phyloP scores from a whole-genome alignment of 371 early-diverging fungal genomes.

The Zychaea mexicana region DNA sequence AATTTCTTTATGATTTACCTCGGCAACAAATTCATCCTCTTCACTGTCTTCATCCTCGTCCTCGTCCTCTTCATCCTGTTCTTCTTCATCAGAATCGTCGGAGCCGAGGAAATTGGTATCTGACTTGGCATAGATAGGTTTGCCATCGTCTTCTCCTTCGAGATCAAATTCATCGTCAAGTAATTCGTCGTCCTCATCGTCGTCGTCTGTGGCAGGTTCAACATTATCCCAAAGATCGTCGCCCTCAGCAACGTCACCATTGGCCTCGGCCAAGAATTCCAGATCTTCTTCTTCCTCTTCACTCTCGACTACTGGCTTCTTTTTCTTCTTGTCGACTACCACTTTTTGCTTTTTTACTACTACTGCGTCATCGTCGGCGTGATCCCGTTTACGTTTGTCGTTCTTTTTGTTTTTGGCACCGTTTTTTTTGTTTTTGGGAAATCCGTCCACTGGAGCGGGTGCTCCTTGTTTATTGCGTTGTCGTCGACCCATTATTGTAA shows the following conservation, averaged over 20 bases:
- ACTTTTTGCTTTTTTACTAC: slow-evolving; percentile 40
- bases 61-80: slow-evolving; percentile 32
- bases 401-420: slow-evolving; percentile 11
- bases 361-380: slow-evolving; percentile 39
- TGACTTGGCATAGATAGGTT: slow-evolving; percentile 52
- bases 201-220: slow-evolving; percentile 54
- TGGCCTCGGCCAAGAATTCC: slow-evolving; percentile 8
- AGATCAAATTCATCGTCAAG: slow-evolving; percentile 35
- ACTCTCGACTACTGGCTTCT: slow-evolving; percentile 24
- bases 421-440: slow-evolving; percentile 8
- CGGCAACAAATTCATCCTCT: slow-evolving; percentile 37
- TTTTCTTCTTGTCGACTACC: slow-evolving; percentile 34
- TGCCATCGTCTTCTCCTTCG: slow-evolving; percentile 33
- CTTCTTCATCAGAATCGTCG: slow-evolving; percentile 57
- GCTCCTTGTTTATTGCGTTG: slow-evolving; percentile 28
- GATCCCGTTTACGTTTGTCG: slow-evolving; percentile 22
- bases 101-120: slow-evolving; percentile 57
- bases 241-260: slow-evolving; percentile 2
- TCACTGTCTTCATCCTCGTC: slow-evolving; percentile 31
- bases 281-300: slow-evolving; percentile 25
- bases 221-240: slow-evolving; percentile 55
- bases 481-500: slow-evolving; percentile 26
- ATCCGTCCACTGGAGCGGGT: slow-evolving; percentile 22
- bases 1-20: no score
- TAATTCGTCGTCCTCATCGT: slow-evolving; percentile 36